Evolutionary conservation across 805 yeast genomes (phyloP), one percentile per base, ranked within the genome.

Genomic region (Maudiozyma saulgeensis): DNA sequence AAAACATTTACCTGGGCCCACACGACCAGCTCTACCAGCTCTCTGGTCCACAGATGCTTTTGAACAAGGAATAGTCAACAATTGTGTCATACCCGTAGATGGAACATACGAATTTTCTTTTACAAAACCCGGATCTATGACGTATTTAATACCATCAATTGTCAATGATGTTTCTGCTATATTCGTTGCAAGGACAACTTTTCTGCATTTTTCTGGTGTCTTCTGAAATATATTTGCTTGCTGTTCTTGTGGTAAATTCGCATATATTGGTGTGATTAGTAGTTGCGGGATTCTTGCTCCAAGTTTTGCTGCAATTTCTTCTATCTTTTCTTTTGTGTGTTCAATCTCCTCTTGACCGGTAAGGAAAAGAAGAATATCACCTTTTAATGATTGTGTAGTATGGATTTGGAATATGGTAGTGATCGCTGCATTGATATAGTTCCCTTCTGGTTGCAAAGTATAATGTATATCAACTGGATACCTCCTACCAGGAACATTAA

Each of bases 281-380:
- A 93, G 68, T 23, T 80, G 84, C 26, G 72, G 77, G 55, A 81
- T 75, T 49, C 73, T 75, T 2, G 74, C 63, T 0, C 90, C 90
- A 21, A 90, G 61, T 55, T 79, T 82, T 7, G 67, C 67, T 42
- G 79, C 69, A 0, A 91, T 82, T n/a, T 84, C 90, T 6, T 73
- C 66, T 19, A 90, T 63, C 45, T 78, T 79, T 47, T 85, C 91
- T 43, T 82, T 87, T 76, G 83, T 76, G 2, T 79, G 73, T 58
- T 93, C 98, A 51, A 93, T 93, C 60, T 91, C 99, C 49, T 91
- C 98, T 64, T 93, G 98, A 38, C 99, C 99, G 0, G 98, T 93
- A 45, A 91, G 67, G 64, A 91, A 91, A 1, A 91, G 95, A 28
- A 93, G 68, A 15, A 91, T 86, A 63, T 93, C 99, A 3, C 96